Evolutionary conservation across 179 eudicot species (phyloP).

Genomic region (Amaranthus tricolor): DNA sequence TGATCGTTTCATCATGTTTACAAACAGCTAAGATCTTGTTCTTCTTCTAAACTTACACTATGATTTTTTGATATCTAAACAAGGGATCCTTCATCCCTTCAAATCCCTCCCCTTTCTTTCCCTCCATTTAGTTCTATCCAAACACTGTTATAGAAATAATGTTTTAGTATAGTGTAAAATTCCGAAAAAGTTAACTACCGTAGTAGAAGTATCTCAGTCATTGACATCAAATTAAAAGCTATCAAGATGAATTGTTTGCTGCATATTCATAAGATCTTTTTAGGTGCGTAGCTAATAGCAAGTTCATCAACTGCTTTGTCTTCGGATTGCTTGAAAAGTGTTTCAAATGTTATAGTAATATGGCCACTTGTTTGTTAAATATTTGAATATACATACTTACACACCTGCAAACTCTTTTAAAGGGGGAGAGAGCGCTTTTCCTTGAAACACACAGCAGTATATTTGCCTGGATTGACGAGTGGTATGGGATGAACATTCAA

Average conservation of each 20-base stretch:
- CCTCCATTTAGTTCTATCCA: too few relatives aligned
- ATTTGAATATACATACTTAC: neutral
- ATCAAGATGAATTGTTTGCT: neutral
- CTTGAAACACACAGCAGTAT: slow-evolving; percentile 56
- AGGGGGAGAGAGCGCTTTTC: slow-evolving; percentile 73
- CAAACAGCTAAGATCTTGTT: neutral
- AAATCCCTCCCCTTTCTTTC: too few relatives aligned
- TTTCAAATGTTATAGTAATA: neutral
- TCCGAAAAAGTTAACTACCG: too few relatives aligned
- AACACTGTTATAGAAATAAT: too few relatives aligned
- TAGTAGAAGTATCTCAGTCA: too few relatives aligned
- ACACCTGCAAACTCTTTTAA: slow-evolving; percentile 2
- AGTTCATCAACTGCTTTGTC: neutral
- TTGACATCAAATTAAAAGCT: neutral
- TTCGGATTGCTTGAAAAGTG: neutral
- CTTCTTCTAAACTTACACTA: too few relatives aligned
- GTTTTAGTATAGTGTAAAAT: too few relatives aligned
- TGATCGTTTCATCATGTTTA: neutral
- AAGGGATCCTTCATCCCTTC: too few relatives aligned
- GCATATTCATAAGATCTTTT: too few relatives aligned
- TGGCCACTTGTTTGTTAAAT: neutral
- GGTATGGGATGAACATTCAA: slow-evolving; percentile 50
- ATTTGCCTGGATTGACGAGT: slow-evolving; percentile 73
- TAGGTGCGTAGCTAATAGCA: neutral
- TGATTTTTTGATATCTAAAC: too few relatives aligned